phyloP scores from a whole-genome alignment of 768 basidiomycete genomes.

The Naganishia kalamii region DNA sequence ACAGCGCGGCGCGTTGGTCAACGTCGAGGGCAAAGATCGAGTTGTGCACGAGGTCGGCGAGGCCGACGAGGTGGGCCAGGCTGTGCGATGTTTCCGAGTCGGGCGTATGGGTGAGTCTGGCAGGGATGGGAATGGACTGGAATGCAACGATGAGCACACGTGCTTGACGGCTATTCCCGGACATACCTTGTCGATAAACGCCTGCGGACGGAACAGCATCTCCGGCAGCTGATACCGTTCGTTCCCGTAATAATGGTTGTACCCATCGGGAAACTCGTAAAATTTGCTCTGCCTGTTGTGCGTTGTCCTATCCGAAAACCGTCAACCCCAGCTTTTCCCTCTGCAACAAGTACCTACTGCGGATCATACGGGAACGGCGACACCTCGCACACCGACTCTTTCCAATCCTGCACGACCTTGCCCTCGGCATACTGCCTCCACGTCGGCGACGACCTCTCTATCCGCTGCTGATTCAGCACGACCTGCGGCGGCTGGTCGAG shows the following conservation, averaged over 20 bases:
- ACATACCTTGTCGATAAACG: conserved; percentile 43
- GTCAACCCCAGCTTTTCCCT: neutral
- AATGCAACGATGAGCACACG: conserved; percentile 18
- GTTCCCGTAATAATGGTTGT: conserved; percentile 69
- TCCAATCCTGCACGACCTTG: conserved; percentile 87
- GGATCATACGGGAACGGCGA: conserved; percentile 23
- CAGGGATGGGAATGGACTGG: conserved; percentile 12
- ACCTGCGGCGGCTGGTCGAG: conserved; percentile 60
- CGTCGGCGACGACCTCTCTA: conserved; percentile 64
- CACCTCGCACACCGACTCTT: conserved; percentile 80
- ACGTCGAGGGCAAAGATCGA: conserved; percentile 80
- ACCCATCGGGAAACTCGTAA: conserved; percentile 96
- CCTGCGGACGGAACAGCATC: conserved; percentile 70
- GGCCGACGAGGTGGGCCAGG: conserved; percentile 42
- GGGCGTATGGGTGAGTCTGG: conserved; percentile 33
- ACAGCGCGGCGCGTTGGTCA: conserved; percentile 80
- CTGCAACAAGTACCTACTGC: conserved; percentile 1
- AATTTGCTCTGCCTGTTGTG: conserved; percentile 45
- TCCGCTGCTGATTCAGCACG: conserved; percentile 66
- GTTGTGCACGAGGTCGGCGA: conserved; percentile 69
- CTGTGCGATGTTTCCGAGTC: conserved; percentile 46
- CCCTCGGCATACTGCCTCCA: conserved; percentile 76
- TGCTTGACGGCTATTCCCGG: too few relatives aligned
- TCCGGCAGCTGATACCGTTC: conserved; percentile 83
- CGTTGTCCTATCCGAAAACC: neutral